Base-by-base conservation (phyloP, 352 stramenopile species). In the Globisporangium iwayamae region DNA sequence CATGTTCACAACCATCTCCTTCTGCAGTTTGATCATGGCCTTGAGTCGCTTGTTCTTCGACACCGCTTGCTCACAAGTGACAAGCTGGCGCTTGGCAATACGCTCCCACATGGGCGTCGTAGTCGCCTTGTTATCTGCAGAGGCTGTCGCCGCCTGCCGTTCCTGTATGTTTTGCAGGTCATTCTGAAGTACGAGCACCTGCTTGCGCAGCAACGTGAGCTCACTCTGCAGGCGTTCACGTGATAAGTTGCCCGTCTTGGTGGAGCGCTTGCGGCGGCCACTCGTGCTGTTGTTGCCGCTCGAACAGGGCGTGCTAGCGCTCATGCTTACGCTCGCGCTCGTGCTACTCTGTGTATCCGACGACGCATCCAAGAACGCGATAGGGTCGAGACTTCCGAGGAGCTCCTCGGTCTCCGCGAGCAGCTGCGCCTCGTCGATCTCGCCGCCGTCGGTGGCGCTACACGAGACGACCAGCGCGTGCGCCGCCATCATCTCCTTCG, bases 181-280 rank as follows among this genome's bases (percentile, higher is more conserved):
- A 2, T 20, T 43, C 45, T 79, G 69, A 4, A 76, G 57, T 20
- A 68, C 58, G 2, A 56, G 52, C 0, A 73, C 66, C 11, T 70
- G 66, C 32, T 60, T 46, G 7, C 69, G 72, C 5, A 79, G 55
- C 16, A 53, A 60, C 30, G n/a, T 38, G 41, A 74, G 61, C 18
- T 76, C 69, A 4, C 63, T 38, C 48, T 67, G 64, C 52, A 68
- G 48, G 4, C 69, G 69, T 18, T 75, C 69, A 43, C 72, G 72
- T 0, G 60, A 65, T 5, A 39, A 53, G 11, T 71, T 71, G 52
- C 65, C 60, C 2, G 61, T 41, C 52, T 66, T 66, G 28, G 32
- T 20, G 14, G 5, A 25, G 36, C 59, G 59, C 8, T 45, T 51
- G 11, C 47, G 22, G 14, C 6, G 50, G 7, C 25, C n/a, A 39